Evolutionary conservation across 805 yeast genomes (phyloP).

Genomic region (Spathaspora sp.): DNA sequence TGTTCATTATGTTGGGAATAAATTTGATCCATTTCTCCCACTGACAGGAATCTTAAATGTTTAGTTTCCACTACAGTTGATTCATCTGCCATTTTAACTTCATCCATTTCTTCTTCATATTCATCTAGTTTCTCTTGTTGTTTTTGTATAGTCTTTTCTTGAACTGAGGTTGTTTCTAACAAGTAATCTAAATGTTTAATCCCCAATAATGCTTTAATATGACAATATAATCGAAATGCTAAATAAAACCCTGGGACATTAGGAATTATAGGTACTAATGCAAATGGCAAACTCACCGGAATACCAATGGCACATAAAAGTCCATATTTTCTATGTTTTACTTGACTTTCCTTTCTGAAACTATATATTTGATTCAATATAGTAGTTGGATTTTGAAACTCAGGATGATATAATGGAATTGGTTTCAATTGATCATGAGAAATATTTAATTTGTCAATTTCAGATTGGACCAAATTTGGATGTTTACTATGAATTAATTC

Average conservation of each 20-base stretch:
- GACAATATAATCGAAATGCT: conserved; percentile 78
- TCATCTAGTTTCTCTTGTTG: not conserved
- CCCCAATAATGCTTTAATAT: conserved; percentile 74
- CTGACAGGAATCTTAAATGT: conserved; percentile 18
- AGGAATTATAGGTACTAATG: conserved; percentile 80
- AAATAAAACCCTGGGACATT: conserved; percentile 90
- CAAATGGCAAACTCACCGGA: conserved; percentile 79
- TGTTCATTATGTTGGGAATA: conserved; percentile 9
- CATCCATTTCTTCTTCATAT: not conserved
- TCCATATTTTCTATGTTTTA: conserved; percentile 55
- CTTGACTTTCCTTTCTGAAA: conserved; percentile 42
- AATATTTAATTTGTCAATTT: conserved; percentile 23
- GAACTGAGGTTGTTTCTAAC: conserved; percentile 25
- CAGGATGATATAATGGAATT: conserved; percentile 38
- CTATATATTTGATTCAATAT: conserved; percentile 37
- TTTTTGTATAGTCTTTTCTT: not conserved
- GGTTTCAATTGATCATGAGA: conserved; percentile 30
- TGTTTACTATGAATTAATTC: conserved; percentile 11
- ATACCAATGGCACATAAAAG: conserved; percentile 52
- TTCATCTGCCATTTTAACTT: conserved; percentile 3
- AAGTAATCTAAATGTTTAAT: conserved; percentile 63
- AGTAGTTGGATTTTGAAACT: conserved; percentile 26
- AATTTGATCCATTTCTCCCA: conserved; percentile 14
- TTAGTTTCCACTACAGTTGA: conserved; percentile 12
- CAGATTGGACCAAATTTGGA: conserved; percentile 19